phyloP scores from a whole-genome alignment of 805 yeast genomes.

The Barnettozyma salicaria region DNA sequence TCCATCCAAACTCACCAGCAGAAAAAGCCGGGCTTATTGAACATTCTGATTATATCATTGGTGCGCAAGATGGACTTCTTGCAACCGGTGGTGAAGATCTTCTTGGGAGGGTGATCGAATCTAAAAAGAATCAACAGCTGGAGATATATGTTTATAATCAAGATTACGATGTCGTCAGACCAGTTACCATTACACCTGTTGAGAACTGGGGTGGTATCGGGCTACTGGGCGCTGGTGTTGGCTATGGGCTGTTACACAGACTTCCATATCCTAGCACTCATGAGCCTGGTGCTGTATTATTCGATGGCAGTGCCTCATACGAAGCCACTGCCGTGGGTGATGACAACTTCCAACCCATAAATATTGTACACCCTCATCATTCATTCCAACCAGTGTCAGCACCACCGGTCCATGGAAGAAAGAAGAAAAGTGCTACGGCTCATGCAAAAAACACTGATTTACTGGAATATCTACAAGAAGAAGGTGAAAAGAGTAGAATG shows the following conservation, averaged over 20 bases:
- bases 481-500: conserved; percentile 34
- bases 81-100: conserved; percentile 85
- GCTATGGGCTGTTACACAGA: conserved; percentile 84
- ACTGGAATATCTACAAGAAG: conserved; percentile 36
- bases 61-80: conserved; percentile 78
- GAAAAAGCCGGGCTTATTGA: conserved; percentile 77
- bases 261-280: conserved; percentile 60
- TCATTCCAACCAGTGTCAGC: conserved; percentile 8
- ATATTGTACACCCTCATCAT: conserved; percentile 5
- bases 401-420: conserved; percentile 25
- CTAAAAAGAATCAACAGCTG: conserved; percentile 40
- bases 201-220: conserved; percentile 81
- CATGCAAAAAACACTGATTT: conserved; percentile 25
- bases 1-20: conserved; percentile 76
- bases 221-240: conserved; percentile 88
- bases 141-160: conserved; percentile 79
- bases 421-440: conserved; percentile 19
- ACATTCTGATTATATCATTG: conserved; percentile 82
- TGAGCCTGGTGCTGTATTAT: conserved; percentile 35
- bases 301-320: conserved; percentile 27
- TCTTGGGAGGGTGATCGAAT: conserved; percentile 58
- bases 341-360: conserved; percentile 11
- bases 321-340: conserved; percentile 7
- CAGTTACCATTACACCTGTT: conserved; percentile 73
- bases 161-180: conserved; percentile 79